Percentiles rank a stretch among this genome's conserved stretches.
phyloP scores from a whole-genome alignment of 768 basidiomycete species.

The Gyrodon lividus region DNA sequence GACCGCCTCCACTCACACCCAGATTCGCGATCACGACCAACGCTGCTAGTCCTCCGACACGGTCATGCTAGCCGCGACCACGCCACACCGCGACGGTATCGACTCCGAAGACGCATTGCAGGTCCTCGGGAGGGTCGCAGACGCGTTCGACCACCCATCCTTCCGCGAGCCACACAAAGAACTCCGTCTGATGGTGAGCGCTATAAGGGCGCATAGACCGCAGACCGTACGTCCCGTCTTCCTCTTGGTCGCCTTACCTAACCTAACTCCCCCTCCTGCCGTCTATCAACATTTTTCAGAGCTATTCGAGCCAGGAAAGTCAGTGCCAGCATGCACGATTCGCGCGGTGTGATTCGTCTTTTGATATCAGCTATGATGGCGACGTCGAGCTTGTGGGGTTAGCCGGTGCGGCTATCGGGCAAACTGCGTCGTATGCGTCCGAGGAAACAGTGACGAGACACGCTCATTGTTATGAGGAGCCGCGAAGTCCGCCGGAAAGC shows the following conservation, averaged over 20 bases:
- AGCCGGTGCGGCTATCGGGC: constrained; percentile 11
- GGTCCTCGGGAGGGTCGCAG: constrained; percentile 28
- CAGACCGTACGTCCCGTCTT: constrained; percentile 17
- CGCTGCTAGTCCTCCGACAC: background rate
- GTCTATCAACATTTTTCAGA: constrained; percentile 2
- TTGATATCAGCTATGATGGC: constrained; percentile 16
- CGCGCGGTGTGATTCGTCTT: constrained; percentile 9
- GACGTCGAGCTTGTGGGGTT: constrained; percentile 17
- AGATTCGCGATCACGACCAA: background rate
- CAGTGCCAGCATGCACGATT: constrained; percentile 2
- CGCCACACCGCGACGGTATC: background rate
- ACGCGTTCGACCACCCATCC: constrained; percentile 29
- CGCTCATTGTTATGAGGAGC: background rate
- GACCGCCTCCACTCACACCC: background rate
- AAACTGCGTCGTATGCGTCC: constrained; percentile 14
- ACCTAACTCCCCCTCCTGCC: background rate
- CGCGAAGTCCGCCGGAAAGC: constrained; percentile 2
- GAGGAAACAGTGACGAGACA: background rate
- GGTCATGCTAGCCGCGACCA: constrained; percentile 2
- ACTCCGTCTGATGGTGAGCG: constrained; percentile 18
- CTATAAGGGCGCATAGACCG: constrained; percentile 21
- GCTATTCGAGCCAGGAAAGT: constrained; percentile 16
- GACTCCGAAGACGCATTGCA: constrained; percentile 17
- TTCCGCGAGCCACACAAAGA: constrained; percentile 20
- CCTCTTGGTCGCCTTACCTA: background rate